phyloP scores from a whole-genome alignment of 2,329 filamentous ascomycete species.

The Ciborinia camelliae region DNA sequence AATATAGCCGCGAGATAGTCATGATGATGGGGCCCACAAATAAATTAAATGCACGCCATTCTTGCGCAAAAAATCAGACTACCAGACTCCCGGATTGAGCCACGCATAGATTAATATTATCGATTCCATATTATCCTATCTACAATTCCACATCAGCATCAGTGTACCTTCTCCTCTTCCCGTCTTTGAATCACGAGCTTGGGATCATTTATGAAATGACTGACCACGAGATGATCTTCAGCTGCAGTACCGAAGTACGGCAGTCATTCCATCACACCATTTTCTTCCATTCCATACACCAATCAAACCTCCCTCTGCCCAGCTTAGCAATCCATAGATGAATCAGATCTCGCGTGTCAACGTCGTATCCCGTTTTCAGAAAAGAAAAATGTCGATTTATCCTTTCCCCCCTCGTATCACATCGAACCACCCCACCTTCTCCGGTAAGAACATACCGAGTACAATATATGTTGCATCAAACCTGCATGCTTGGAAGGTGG shows the following conservation, averaged over 20 bases:
- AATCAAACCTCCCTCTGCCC: not conserved
- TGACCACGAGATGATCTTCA: not conserved
- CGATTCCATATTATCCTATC: constrained; percentile 8
- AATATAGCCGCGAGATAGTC: constrained; percentile 6
- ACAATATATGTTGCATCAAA: constrained; percentile 1
- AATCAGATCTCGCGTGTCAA: constrained; percentile 8
- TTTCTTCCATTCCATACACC: not conserved
- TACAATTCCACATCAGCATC: not conserved
- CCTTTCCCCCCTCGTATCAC: not conserved
- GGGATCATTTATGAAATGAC: not conserved
- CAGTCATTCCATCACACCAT: not conserved
- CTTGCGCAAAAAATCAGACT: constrained; percentile 3
- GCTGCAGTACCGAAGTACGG: constrained; percentile 7
- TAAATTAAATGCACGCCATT: constrained; percentile 15
- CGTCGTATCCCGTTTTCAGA: constrained; percentile 6
- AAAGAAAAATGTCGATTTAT: not conserved
- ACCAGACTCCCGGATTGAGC: constrained; percentile 16
- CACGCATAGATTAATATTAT: not conserved
- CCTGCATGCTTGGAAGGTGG: not conserved
- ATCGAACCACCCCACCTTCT: not conserved
- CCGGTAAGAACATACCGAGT: constrained; percentile 8
- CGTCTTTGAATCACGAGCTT: constrained; percentile 12
- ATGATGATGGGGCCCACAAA: not conserved
- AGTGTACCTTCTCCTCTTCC: not conserved
- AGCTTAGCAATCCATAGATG: not conserved